These are phyloP conservation scores for Ilyonectria sp. DNA, from an alignment of 2,329 filamentous ascomycete species.

Conservation along the genomic window DNA sequence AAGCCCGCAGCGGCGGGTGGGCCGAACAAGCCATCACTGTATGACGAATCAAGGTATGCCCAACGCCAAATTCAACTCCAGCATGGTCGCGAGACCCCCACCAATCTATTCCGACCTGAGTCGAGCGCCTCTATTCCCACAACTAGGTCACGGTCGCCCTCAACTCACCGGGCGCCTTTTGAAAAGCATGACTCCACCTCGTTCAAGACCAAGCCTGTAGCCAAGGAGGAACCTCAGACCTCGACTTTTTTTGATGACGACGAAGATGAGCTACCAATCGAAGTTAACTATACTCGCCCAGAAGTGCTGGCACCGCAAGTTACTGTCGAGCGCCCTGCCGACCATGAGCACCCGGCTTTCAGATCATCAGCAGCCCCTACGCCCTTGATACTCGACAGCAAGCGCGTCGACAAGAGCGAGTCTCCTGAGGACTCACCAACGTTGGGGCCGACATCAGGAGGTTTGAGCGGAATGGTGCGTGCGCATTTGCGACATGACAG, in stretches of 20 bases:
- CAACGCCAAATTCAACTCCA: conserved; percentile 88
- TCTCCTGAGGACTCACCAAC: conserved; percentile 80
- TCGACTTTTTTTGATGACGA: conserved; percentile 63
- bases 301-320: conserved; percentile 48
- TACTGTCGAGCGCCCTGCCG: conserved; percentile 63
- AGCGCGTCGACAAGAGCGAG: conserved; percentile 25
- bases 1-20: conserved; percentile 81
- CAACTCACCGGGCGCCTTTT: conserved; percentile 55
- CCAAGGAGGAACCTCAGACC: conserved; percentile 52
- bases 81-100: conserved; percentile 77
- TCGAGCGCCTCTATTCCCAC: conserved; percentile 59
- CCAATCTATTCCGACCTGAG: conserved; percentile 61
- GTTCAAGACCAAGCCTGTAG: conserved; percentile 48
- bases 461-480: conserved; percentile 83
- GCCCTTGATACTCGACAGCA: conserved; percentile 56
- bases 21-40: conserved; percentile 78
- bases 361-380: conserved; percentile 62
- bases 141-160: conserved; percentile 64
- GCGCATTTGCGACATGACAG: conserved; percentile 89
- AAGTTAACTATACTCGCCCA: conserved; percentile 19
- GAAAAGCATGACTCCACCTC: conserved; percentile 53
- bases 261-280: conserved; percentile 55
- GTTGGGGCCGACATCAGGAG: conserved; percentile 75
- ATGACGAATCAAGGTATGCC: conserved; percentile 88
- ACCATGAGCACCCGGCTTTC: conserved; percentile 70